phyloP scores from a whole-genome alignment of 306 rosid genomes.

The Citrullus colocynthis region DNA sequence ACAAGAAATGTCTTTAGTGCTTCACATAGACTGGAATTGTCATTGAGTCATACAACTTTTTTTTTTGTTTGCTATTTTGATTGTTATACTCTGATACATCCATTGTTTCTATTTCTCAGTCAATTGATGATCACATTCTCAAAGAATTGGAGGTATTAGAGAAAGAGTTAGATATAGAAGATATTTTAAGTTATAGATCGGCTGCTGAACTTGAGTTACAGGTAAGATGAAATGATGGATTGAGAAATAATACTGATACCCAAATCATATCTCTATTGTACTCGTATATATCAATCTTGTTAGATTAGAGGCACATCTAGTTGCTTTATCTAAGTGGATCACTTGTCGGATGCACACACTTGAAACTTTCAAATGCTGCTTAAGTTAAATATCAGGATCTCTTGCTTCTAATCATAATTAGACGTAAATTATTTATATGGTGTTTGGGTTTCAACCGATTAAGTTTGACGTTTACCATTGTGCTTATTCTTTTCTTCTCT shows the following conservation, averaged over 20 bases:
- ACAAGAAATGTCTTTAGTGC: no score
- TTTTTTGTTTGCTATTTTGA: background rate
- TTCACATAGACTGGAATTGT: background rate
- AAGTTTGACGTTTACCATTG: background rate
- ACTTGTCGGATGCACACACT: background rate
- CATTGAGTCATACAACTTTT: background rate
- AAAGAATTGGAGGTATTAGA: constrained; percentile 76
- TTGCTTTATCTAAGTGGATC: background rate
- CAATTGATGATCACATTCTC: constrained; percentile 52
- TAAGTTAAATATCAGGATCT: background rate
- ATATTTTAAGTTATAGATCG: constrained; percentile 69
- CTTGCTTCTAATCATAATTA: background rate
- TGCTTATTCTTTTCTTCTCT: background rate
- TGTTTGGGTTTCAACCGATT: background rate
- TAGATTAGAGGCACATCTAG: background rate
- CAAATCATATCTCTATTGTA: constrained; percentile 9
- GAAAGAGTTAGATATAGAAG: constrained; percentile 75
- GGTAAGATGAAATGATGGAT: constrained; percentile 28
- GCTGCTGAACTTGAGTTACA: constrained; percentile 70
- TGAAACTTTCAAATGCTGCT: background rate
- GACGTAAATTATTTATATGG: background rate
- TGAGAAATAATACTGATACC: background rate
- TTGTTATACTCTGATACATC: background rate
- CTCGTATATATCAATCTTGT: background rate
- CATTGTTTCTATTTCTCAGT: constrained; percentile 32